Percentiles rank a stretch among this genome's conserved stretches.
Conservation (phyloP, 495 filamentous ascomycete genomes). For the Xylaria longipes region DNA sequence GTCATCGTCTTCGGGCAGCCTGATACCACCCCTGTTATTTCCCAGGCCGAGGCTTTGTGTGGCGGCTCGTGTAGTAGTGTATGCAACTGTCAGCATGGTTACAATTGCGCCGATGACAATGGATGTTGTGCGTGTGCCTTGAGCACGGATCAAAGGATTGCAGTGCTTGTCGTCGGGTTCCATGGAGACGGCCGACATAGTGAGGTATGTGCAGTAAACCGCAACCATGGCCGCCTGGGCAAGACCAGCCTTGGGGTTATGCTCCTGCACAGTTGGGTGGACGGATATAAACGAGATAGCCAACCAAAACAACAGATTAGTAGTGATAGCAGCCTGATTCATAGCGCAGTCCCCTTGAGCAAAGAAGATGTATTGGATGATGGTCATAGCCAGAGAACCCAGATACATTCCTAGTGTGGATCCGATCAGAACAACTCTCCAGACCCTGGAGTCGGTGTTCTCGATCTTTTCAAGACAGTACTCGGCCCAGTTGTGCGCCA, state of each 20-base stretch:
- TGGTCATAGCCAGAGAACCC: conserved; percentile 86
- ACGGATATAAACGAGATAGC: conserved; percentile 83
- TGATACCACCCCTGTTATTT: conserved; percentile 64
- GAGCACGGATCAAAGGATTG: conserved; percentile 89
- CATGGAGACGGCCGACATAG: conserved; percentile 98
- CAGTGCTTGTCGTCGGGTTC: conserved; percentile 94
- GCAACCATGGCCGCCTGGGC: conserved; percentile 98
- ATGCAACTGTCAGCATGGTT: conserved; percentile 96
- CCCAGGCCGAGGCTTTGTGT: conserved; percentile 90
- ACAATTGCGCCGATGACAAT: conserved; percentile 91
- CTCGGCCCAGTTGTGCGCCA: conserved; percentile 98
- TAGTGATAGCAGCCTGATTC: conserved; percentile 82
- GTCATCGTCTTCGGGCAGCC: conserved; percentile 70
- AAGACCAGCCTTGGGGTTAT: conserved; percentile 89
- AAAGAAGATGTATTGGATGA: conserved; percentile 98
- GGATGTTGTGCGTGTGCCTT: conserved; percentile 87
- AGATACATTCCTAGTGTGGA: conserved; percentile 96
- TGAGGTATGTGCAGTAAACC: conserved; percentile 97
- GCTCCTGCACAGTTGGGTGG: conserved; percentile 88
- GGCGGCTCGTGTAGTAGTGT: conserved; percentile 95
- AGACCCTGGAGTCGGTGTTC: conserved; percentile 79
- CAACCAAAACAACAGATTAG: conserved; percentile 87
- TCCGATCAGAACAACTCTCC: conserved; percentile 86
- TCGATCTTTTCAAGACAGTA: conserved; percentile 95
- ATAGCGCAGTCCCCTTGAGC: conserved; percentile 82